Conservation (phyloP, 768 basidiomycete genomes). For the Boletus rubescentipes region DNA sequence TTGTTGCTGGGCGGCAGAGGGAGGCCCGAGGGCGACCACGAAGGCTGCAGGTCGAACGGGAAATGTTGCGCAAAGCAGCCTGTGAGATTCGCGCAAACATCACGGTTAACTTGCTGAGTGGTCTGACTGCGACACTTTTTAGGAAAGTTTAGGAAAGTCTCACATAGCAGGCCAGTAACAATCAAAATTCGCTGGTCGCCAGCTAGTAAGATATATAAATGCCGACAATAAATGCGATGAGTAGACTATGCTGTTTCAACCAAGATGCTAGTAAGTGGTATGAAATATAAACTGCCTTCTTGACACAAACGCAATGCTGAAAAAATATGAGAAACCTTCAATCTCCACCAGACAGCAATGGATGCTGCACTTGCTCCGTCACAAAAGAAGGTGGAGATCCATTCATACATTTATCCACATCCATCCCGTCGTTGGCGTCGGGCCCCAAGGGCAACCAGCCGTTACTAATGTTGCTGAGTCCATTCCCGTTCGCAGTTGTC, state of each 20-base stretch:
- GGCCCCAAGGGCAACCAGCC: constrained; percentile 7
- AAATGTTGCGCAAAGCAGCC: constrained; percentile 41
- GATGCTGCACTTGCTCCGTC: constrained; percentile 13
- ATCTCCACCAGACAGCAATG: constrained; percentile 11
- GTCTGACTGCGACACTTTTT: no score
- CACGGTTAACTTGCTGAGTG: not conserved
- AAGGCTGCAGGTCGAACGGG: constrained; percentile 38
- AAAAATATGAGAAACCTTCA: constrained; percentile 7
- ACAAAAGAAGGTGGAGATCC: constrained; percentile 15
- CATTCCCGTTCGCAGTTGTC: constrained; percentile 23
- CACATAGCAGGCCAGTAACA: no score
- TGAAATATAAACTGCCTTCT: constrained; percentile 20
- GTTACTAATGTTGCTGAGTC: constrained; percentile 7
- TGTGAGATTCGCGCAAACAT: constrained; percentile 40
- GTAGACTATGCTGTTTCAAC: constrained; percentile 30
- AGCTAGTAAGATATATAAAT: constrained; percentile 19
- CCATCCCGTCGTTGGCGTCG: constrained; percentile 17
- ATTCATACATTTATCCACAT: constrained; percentile 22
- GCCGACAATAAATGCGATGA: constrained; percentile 26
- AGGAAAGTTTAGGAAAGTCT: constrained; percentile 15
- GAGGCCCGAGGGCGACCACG: constrained; percentile 33
- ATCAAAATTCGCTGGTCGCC: not conserved
- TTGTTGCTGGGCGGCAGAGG: constrained; percentile 35
- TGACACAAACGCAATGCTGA: constrained; percentile 10
- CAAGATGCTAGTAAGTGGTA: constrained; percentile 33